A percentile compares a stretch with the other conserved stretches of the same genome.
Conservation (phyloP, 2,329 filamentous ascomycete species). For the Gliomastix tumulicola region DNA sequence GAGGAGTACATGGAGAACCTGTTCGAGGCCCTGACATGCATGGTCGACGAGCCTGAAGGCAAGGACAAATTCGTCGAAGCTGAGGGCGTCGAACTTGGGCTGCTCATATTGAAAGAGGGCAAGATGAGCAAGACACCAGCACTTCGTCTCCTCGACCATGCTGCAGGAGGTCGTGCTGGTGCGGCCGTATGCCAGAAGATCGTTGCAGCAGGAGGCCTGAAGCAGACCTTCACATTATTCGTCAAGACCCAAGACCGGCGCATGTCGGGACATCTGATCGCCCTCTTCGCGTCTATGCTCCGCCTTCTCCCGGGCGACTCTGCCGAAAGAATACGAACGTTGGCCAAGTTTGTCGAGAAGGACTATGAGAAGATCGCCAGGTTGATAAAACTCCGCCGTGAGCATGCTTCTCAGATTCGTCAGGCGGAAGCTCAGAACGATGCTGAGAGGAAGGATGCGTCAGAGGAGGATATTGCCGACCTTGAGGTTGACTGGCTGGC, state of each 20-base stretch:
- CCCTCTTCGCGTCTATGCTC: conserved; percentile 78
- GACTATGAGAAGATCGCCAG: conserved; percentile 80
- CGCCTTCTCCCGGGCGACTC: conserved; percentile 73
- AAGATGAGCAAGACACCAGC: conserved; percentile 76
- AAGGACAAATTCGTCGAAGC: conserved; percentile 80
- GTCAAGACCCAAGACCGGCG: conserved; percentile 71
- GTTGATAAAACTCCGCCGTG: conserved; percentile 63
- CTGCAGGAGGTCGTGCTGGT: conserved; percentile 43
- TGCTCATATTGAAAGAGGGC: conserved; percentile 87
- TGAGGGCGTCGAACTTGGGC: conserved; percentile 83
- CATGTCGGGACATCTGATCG: conserved; percentile 71
- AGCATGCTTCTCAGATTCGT: conserved; percentile 62
- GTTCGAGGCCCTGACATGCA: conserved; percentile 78
- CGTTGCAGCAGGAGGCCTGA: conserved; percentile 78
- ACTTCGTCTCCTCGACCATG: conserved; percentile 79
- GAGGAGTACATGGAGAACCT: conserved; percentile 94
- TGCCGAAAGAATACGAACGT: conserved; percentile 68
- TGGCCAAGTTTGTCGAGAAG: conserved; percentile 95
- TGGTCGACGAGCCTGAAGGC: conserved; percentile 67
- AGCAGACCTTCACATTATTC: conserved; percentile 79
- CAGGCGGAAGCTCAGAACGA: conserved; percentile 40
- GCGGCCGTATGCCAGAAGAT: conserved; percentile 64
- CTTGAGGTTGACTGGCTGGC: conserved; percentile 68
- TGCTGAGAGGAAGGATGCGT: conserved; percentile 5
- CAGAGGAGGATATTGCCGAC: conserved; percentile 30